These are phyloP conservation scores for Monosporozyma aquatica DNA, from an alignment of 805 yeast genomes.

Conservation along the genomic window DNA sequence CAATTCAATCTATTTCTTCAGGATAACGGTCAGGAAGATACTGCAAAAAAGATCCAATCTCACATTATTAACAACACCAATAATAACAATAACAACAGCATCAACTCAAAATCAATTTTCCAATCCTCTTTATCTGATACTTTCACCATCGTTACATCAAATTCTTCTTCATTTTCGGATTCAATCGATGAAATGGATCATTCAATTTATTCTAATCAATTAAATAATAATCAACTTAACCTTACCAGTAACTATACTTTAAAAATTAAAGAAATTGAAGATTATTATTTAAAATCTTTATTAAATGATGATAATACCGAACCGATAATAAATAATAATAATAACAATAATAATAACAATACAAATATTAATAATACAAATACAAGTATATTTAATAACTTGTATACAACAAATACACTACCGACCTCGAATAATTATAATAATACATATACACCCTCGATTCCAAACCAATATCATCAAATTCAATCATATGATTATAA, in stretches of 20 bases:
- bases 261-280: constrained; percentile 28
- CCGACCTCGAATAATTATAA: too few species aligned
- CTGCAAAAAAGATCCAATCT: not conserved
- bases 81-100: not conserved
- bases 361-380: not conserved
- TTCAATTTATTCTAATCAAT: constrained; percentile 2
- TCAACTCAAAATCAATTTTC: not conserved
- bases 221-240: not conserved
- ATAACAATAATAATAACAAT: constrained; percentile 1
- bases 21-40: not conserved
- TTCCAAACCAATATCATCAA: not conserved
- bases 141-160: not conserved
- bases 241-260: not conserved
- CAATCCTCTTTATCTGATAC: not conserved
- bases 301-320: constrained; percentile 15
- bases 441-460: not conserved
- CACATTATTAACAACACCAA: not conserved
- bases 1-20: not conserved
- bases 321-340: constrained; percentile 2
- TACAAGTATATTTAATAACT: not conserved
- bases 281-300: constrained; percentile 26
- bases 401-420: too few species aligned
- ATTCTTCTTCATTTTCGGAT: constrained; percentile 15
- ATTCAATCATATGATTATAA: not conserved
- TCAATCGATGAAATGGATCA: constrained; percentile 20